Evolutionary conservation across 768 basidiomycete species (phyloP).

Genomic region (Symmetrospora coprosmae): DNA sequence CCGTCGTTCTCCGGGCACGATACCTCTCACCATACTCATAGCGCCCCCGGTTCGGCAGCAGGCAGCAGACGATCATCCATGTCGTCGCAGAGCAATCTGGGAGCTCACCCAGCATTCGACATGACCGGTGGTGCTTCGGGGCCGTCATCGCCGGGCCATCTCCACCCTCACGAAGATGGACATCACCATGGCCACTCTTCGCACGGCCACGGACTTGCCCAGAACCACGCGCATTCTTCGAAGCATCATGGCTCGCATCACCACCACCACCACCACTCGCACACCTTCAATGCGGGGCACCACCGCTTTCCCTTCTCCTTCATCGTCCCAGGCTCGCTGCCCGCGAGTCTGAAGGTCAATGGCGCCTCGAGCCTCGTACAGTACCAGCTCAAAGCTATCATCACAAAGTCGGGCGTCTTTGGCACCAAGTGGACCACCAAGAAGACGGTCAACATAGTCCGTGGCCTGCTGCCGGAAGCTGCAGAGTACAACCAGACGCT

Average conservation of each 20-base stretch:
- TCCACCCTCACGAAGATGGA: too few relatives aligned
- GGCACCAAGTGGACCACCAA: constrained; percentile 53
- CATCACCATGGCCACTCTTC: too few relatives aligned
- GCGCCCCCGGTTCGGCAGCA: too few relatives aligned
- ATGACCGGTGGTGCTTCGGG: too few relatives aligned
- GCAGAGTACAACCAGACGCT: constrained; percentile 91
- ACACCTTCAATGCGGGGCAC: constrained; percentile 88
- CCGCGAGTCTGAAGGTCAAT: constrained; percentile 55
- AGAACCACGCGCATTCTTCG: neutral
- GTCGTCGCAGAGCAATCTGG: too few relatives aligned
- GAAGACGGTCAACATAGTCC: constrained; percentile 52
- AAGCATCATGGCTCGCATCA: constrained; percentile 27
- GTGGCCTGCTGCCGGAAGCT: constrained; percentile 63
- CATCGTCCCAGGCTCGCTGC: constrained; percentile 67
- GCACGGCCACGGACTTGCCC: too few relatives aligned
- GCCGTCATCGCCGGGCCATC: too few relatives aligned
- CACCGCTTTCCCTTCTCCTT: constrained; percentile 87
- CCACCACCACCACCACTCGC: constrained; percentile 42
- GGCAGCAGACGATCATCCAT: too few relatives aligned
- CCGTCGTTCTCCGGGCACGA: constrained; percentile 25
- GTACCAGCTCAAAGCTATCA: constrained; percentile 83
- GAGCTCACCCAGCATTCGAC: too few relatives aligned
- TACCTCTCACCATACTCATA: too few relatives aligned
- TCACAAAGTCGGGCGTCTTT: constrained; percentile 56
- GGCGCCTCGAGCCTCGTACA: constrained; percentile 46